A percentile compares a stretch with the other conserved stretches of the same genome.
Conservation (phyloP, 345 rosid species). For the Pugionium cornutum region DNA sequence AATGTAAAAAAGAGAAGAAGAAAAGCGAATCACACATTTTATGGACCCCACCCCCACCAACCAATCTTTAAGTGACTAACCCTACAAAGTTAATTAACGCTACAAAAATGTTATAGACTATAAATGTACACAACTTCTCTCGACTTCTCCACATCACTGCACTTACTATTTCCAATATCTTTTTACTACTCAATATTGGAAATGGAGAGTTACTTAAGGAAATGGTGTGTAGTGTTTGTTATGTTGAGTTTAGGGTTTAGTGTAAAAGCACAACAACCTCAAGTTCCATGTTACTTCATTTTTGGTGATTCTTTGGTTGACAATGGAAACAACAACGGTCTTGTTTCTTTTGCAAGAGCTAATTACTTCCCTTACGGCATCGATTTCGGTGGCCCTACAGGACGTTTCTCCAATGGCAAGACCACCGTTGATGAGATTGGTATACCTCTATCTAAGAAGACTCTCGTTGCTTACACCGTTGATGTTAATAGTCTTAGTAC, state of each 20-base stretch:
- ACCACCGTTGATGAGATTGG: constrained; percentile 80
- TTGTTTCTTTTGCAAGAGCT: constrained; percentile 69
- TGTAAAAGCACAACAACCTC: constrained; percentile 33
- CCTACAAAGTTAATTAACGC: constrained; percentile 14
- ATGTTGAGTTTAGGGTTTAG: constrained; percentile 33
- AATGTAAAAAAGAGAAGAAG: not conserved
- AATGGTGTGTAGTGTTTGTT: constrained; percentile 34
- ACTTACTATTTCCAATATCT: constrained; percentile 20
- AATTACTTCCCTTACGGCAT: constrained; percentile 84
- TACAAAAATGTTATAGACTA: constrained; percentile 25
- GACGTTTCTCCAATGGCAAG: constrained; percentile 79
- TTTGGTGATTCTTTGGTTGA: constrained; percentile 96
- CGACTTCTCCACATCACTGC: constrained; percentile 29
- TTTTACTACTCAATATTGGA: constrained; percentile 12
- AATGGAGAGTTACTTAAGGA: constrained; percentile 37
- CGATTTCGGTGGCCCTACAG: constrained; percentile 81
- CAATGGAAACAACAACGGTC: constrained; percentile 83
- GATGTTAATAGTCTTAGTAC: not conserved
- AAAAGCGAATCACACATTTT: not conserved
- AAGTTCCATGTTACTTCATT: constrained; percentile 80
- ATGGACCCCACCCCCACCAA: constrained; percentile 18
- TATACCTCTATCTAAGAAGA: constrained; percentile 27
- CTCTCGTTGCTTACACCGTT: no score
- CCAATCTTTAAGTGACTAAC: constrained; percentile 24
- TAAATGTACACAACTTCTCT: constrained; percentile 27